Percentiles rank a stretch among this genome's conserved stretches.
These are phyloP conservation scores for Gracilaria domingensis DNA, from an alignment of 23 red algal genomes.

Conservation along the genomic window DNA sequence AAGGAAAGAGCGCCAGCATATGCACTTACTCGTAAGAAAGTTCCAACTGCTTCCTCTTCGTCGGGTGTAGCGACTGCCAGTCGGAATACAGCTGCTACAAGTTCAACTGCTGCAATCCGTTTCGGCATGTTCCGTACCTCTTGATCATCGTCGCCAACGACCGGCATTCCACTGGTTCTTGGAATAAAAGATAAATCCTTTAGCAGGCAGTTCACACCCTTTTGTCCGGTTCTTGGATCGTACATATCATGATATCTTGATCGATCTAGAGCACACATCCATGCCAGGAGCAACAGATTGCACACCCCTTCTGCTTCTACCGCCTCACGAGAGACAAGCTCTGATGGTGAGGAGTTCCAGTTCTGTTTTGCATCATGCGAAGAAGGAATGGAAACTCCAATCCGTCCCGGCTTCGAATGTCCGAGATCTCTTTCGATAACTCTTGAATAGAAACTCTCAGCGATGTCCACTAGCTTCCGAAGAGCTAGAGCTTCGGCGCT, in stretches of 20 bases:
- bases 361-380: conserved; percentile 12
- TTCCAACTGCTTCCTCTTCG: conserved; percentile 68
- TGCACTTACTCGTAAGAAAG: conserved; percentile 45
- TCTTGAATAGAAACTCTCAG: neutral
- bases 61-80: conserved; percentile 75
- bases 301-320: conserved; percentile 55
- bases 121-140: conserved; percentile 46
- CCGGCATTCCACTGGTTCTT: conserved; percentile 44
- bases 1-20: conserved; percentile 70
- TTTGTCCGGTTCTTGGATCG: conserved; percentile 60
- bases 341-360: neutral
- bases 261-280: conserved; percentile 81
- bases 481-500: conserved; percentile 64
- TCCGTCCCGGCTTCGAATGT: conserved; percentile 11
- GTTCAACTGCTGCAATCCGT: conserved; percentile 59
- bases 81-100: conserved; percentile 63
- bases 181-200: conserved; percentile 69
- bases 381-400: conserved; percentile 2
- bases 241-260: conserved; percentile 80
- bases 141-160: conserved; percentile 61
- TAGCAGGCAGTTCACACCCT: conserved; percentile 75
- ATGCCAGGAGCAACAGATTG: conserved; percentile 72
- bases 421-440: conserved; percentile 5
- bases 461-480: conserved; percentile 40
- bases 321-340: conserved; percentile 25